A percentile compares a stretch with the other conserved stretches of the same genome.
phyloP scores from a whole-genome alignment of 2,329 filamentous ascomycete genomes.

The Chrysosphaeria jannelii region DNA sequence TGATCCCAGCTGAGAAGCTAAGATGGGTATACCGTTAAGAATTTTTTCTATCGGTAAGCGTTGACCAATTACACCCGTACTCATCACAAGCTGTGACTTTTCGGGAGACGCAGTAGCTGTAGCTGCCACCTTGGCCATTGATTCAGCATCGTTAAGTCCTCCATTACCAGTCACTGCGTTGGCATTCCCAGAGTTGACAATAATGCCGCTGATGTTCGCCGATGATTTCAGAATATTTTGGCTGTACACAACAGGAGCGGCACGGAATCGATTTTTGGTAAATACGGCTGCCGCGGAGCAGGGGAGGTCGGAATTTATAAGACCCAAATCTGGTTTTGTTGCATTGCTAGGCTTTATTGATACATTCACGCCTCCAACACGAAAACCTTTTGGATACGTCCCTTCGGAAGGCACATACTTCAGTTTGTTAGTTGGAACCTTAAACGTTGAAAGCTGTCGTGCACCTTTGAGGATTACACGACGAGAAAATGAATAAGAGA shows the following conservation, averaged over 20 bases:
- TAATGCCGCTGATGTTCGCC: constrained; percentile 36
- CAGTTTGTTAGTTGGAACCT: no score
- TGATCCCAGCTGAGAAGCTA: constrained; percentile 36
- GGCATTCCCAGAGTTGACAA: constrained; percentile 88
- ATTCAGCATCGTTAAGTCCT: constrained; percentile 60
- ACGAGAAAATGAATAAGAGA: no score
- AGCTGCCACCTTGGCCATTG: constrained; percentile 60
- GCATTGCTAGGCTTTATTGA: constrained; percentile 83
- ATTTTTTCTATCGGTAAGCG: constrained; percentile 82
- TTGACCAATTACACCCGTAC: constrained; percentile 91
- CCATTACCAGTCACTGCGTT: constrained; percentile 88
- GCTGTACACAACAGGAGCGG: constrained; percentile 74
- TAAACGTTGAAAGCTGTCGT: no score
- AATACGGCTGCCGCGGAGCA: constrained; percentile 80
- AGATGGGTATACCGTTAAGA: constrained; percentile 47
- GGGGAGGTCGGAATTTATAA: constrained; percentile 62
- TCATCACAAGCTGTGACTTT: constrained; percentile 48
- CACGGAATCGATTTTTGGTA: constrained; percentile 95
- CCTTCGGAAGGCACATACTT: constrained; percentile 71
- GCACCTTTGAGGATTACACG: no score
- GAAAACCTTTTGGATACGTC: constrained; percentile 73
- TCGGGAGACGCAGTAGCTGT: constrained; percentile 14
- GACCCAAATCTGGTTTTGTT: constrained; percentile 64
- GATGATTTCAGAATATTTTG: constrained; percentile 29
- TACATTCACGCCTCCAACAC: constrained; percentile 61